phyloP scores from a whole-genome alignment of 1,284 basidiomycete species.

The Limonomyces culmigenus region DNA sequence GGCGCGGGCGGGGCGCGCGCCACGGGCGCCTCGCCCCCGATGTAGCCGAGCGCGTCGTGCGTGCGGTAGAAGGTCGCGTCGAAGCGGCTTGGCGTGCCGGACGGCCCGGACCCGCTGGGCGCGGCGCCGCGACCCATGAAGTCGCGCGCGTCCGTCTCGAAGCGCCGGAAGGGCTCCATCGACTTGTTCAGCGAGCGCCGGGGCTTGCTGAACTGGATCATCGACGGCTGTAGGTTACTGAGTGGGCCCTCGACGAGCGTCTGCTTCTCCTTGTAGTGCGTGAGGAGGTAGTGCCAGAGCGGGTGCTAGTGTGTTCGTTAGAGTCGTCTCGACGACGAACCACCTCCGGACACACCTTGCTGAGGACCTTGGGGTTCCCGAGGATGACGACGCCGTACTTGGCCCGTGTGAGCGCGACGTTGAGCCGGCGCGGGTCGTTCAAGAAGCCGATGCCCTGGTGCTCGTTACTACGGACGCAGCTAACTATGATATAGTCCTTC shows the following conservation, averaged over 20 bases:
- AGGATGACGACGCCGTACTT: slow-evolving; percentile 97
- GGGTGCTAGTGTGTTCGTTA: no score
- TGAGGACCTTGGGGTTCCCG: slow-evolving; percentile 96
- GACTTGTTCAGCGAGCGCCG: slow-evolving; percentile 71
- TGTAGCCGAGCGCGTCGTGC: slow-evolving; percentile 87
- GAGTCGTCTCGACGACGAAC: neutral
- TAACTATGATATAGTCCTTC: slow-evolving; percentile 99
- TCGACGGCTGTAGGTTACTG: slow-evolving; percentile 90
- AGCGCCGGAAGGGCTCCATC: slow-evolving; percentile 81
- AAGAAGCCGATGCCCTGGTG: slow-evolving; percentile 99
- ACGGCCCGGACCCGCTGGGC: slow-evolving; percentile 26
- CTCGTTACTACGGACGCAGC: slow-evolving; percentile 98
- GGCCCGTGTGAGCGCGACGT: slow-evolving; percentile 93
- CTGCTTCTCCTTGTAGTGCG: slow-evolving; percentile 95
- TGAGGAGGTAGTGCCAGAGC: slow-evolving; percentile 95
- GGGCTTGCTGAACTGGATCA: slow-evolving; percentile 98
- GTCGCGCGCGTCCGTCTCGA: slow-evolving; percentile 74
- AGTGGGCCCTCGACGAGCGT: slow-evolving; percentile 93
- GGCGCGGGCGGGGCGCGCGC: slow-evolving; percentile 89
- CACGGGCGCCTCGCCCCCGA: slow-evolving; percentile 89
- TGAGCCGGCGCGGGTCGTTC: slow-evolving; percentile 92
- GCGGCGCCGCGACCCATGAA: slow-evolving; percentile 29
- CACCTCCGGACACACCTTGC: slow-evolving; percentile 56
- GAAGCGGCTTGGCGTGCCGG: slow-evolving; percentile 80
- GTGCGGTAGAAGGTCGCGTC: slow-evolving; percentile 91